Evolutionary conservation across 306 rosid species (phyloP), one percentile per base, ranked within the genome.

Genomic region (Styphnolobium japonicum): DNA sequence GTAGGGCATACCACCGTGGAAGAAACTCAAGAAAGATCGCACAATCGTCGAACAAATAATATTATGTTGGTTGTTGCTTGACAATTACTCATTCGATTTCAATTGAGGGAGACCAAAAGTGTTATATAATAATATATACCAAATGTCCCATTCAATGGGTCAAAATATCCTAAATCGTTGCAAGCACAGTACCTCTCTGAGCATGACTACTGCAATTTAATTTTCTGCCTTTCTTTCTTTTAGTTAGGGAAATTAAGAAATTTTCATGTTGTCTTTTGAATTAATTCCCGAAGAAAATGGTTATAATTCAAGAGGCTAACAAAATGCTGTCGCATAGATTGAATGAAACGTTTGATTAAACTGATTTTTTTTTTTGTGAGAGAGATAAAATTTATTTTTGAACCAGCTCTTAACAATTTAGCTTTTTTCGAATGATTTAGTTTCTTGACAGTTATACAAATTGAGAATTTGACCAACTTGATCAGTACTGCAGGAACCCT

Each of bases 41-140:
- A 71, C 16, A 43, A 67, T 29, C 27, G 14, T 43, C 51, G 46
- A 27, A 48, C 37, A 67, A 77, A 53, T 52, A 14, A 72, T 62
- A 19, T 4, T 22, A 15, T 75, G 81, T 58, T 56, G 48, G 72
- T 75, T 60, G 77, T 45, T 82, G 66, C 76, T 83, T 73, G 80
- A 36, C 84, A 23, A 33, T 77, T 66, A 42, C 78, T 83, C 82
- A 48, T 56, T 39, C 55, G 5, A 69, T 57, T 29, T 61, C 69
- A 52, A 23, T 60, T 37, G 7, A 31, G 34, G 78, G 31, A 60
- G 69, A 67, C 83, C 67, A 67, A 77, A 29, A 73, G 58, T 23
- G 31, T 2, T 18, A 36, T n/a, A n/a, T n/a, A n/a, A n/a, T 43
- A 56, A 67, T 74, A 43, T 55, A 49, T 21, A n/a, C 64, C 76